Base-by-base conservation (phyloP, 441 rosid species). In the Erodium texanum region DNA sequence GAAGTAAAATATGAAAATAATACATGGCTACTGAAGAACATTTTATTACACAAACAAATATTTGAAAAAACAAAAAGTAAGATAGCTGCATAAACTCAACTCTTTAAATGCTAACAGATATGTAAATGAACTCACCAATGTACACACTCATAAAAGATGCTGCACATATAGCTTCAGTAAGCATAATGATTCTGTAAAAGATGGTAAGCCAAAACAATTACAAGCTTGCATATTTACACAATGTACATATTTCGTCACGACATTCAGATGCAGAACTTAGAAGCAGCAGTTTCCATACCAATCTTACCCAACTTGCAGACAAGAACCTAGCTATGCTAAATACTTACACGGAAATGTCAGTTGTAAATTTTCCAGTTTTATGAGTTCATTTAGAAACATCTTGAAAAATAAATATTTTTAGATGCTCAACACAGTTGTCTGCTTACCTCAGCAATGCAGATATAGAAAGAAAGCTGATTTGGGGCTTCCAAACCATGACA, bases 111-210 rank as follows among this genome's bases (percentile, higher is more conserved):
- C 61, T 29, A 3, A 29, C 34, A 29, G 3, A 29, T 29, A 29
- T 29, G 34, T 50, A 9, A 20, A 62, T 38, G 32, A 70, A 75
- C 90, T 91, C 81, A 91, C 99, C 96, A 18, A 93, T 84, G 79
- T 93, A 93, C 69, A 87, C 70, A 70, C 90, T 82, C 88, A 85
- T 81, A 76, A 89, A 86, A 73, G 89, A 87, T 73, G 80, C 89
- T 61, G 96, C 91, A 73, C 93, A 85, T 69, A 91, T 74, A 73
- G 91, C 95, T 84, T 93, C 97, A 71, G 81, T 73, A 75, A 85
- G 68, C 93, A 93, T 87, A 68, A 86, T 86, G 69, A 91, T 89
- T 85, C 99, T 93, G 93, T 84, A 85, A 24, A 75, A 79, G 65
- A 41, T 20, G 27, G 41, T 41, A 8, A 73, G 58, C 32, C 66